phyloP scores from a whole-genome alignment of 2,329 filamentous ascomycete genomes.

The Hirsutella rhossiliensis region DNA sequence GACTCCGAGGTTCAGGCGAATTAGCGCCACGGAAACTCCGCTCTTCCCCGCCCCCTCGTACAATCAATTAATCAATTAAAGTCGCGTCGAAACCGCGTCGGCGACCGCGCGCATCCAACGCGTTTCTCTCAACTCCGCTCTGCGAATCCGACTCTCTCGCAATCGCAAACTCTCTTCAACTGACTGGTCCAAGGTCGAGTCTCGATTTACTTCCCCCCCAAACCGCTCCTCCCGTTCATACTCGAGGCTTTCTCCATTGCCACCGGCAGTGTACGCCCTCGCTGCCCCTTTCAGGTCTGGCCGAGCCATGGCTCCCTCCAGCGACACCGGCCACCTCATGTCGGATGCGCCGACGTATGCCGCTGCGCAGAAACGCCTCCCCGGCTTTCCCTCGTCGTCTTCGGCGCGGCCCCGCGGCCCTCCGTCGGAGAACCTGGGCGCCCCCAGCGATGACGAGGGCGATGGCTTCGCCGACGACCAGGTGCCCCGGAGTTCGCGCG shows the following conservation, averaged over 20 bases:
- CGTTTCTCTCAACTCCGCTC: slow-evolving; percentile 5
- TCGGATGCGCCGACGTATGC: slow-evolving; percentile 38
- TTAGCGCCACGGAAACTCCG: no score
- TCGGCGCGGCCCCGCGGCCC: slow-evolving; percentile 41
- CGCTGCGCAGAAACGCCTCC: slow-evolving; percentile 28
- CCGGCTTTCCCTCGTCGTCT: slow-evolving; percentile 36
- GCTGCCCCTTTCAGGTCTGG: not conserved
- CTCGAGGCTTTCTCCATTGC: not conserved
- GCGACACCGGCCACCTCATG: slow-evolving; percentile 44
- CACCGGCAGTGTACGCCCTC: not conserved
- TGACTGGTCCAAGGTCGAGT: not conserved
- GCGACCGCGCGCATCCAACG: slow-evolving; percentile 15
- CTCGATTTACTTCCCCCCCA: not conserved
- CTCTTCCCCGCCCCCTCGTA: not conserved
- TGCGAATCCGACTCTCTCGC: not conserved
- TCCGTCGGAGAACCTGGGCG: slow-evolving; percentile 50
- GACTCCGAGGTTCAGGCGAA: no score
- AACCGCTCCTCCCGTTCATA: not conserved
- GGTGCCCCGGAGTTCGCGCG: slow-evolving; percentile 38
- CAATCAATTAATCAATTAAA: slow-evolving; percentile 21
- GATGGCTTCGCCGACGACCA: slow-evolving; percentile 55
- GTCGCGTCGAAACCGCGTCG: slow-evolving; percentile 19
- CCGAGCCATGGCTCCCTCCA: slow-evolving; percentile 36
- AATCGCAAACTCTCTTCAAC: not conserved
- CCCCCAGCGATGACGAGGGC: slow-evolving; percentile 48